Percentiles rank a stretch among this genome's conserved stretches.
phyloP scores from a whole-genome alignment of 306 rosid species.

The Fragaria iinumae region DNA sequence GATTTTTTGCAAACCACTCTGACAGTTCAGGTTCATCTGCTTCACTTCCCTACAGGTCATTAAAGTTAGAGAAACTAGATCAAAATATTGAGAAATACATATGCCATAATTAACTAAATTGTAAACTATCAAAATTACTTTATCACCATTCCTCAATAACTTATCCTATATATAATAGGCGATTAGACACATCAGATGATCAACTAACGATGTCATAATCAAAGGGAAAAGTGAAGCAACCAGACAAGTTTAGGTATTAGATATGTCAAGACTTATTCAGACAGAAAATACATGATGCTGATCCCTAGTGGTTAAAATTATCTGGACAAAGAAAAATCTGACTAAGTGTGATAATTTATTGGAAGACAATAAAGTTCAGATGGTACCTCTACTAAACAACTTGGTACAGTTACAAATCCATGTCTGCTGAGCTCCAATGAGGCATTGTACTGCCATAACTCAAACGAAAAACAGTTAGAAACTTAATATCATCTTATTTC shows the following conservation, averaged over 20 bases:
- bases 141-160: constrained; percentile 4
- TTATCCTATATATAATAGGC: not conserved
- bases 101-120: not conserved
- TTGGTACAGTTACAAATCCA: constrained; percentile 73
- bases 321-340: not conserved
- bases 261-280: not conserved
- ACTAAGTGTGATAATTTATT: not conserved
- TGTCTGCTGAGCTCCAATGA: constrained; percentile 66
- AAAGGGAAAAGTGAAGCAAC: not conserved
- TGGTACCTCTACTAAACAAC: constrained; percentile 73
- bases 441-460: constrained; percentile 74
- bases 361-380: constrained; percentile 4
- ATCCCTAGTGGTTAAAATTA: not conserved
- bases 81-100: not conserved
- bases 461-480: constrained; percentile 15
- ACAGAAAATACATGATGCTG: not conserved
- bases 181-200: not conserved
- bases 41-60: constrained; percentile 55
- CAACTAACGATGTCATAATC: constrained; percentile 9
- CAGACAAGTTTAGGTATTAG: not conserved
- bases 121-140: not conserved
- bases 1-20: constrained; percentile 69
- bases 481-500: not conserved
- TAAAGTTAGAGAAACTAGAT: constrained; percentile 21
- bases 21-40: constrained; percentile 55